These are phyloP conservation scores for Boletus reticuloceps DNA, from an alignment of 768 basidiomycete genomes.

Conservation along the genomic window DNA sequence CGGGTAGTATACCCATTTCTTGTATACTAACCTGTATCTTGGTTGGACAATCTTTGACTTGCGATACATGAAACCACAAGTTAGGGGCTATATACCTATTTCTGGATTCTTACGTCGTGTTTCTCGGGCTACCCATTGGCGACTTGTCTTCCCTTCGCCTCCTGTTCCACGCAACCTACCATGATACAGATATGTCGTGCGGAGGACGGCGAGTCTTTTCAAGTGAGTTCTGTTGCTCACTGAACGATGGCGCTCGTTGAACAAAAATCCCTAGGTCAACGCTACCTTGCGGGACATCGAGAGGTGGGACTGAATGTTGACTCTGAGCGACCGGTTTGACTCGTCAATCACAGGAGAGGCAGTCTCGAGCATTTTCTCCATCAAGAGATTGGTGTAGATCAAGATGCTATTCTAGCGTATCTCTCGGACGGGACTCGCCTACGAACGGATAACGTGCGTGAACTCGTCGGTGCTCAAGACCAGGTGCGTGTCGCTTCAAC, in stretches of 20 bases:
- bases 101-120: constrained; percentile 19
- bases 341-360: constrained; percentile 43
- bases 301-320: constrained; percentile 42
- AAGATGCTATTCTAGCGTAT: constrained; percentile 71
- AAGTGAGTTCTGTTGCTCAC: constrained; percentile 36
- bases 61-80: too few species aligned
- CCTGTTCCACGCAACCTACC: constrained; percentile 12
- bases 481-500: constrained; percentile 49
- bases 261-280: constrained; percentile 39
- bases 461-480: constrained; percentile 70
- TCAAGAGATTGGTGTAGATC: constrained; percentile 68
- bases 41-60: too few species aligned
- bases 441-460: constrained; percentile 67
- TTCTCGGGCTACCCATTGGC: constrained; percentile 2
- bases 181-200: constrained; percentile 69
- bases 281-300: constrained; percentile 75
- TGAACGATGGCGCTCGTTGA: not conserved
- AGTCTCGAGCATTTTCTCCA: constrained; percentile 71
- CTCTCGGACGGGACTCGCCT: constrained; percentile 77
- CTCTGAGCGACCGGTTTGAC: constrained; percentile 7
- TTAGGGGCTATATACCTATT: constrained; percentile 17
- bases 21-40: not conserved
- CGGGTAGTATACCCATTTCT: not conserved
- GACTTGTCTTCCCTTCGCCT: not conserved
- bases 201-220: constrained; percentile 60